Evolutionary conservation across 1,284 basidiomycete genomes (phyloP).

Genomic region (Papiliotrema flavescens): DNA sequence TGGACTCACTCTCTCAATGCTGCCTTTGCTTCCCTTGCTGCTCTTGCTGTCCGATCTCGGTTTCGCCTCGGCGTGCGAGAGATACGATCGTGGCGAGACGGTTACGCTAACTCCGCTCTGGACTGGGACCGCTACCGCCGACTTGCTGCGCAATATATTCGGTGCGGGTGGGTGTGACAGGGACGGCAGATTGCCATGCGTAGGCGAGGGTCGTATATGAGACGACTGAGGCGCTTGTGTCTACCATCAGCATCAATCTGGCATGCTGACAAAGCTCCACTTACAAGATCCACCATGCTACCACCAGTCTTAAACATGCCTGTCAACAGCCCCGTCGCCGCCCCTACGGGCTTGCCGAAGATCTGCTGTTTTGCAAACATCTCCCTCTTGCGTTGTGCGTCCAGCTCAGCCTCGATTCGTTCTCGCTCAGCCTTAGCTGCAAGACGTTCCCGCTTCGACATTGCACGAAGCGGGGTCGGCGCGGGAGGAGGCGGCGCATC

Average conservation of each 20-base stretch:
- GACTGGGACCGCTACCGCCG: conserved; percentile 42
- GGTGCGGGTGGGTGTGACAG: conserved; percentile 25
- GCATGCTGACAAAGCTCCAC: conserved; percentile 1
- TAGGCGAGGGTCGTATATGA: conserved; percentile 32
- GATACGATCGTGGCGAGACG: conserved; percentile 16
- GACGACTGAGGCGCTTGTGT: neutral
- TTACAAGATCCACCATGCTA: conserved; percentile 44
- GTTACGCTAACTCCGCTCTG: conserved; percentile 42
- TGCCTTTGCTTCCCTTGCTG: conserved; percentile 2
- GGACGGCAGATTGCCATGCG: conserved; percentile 26
- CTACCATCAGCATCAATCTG: neutral
- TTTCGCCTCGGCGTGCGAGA: conserved; percentile 4
- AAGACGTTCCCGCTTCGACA: conserved; percentile 34
- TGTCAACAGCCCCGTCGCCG: conserved; percentile 30
- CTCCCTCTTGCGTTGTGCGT: conserved; percentile 40
- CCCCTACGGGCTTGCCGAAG: conserved; percentile 16
- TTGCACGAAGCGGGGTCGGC: conserved; percentile 27
- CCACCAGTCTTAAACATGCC: conserved; percentile 38
- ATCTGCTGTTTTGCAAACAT: conserved; percentile 47
- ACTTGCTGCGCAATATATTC: conserved; percentile 36
- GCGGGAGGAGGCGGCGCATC: conserved; percentile 25
- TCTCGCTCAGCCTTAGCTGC: conserved; percentile 31
- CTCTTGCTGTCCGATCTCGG: neutral
- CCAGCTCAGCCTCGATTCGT: conserved; percentile 35
- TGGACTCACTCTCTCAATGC: neutral